Evolutionary conservation across 495 filamentous ascomycete species (phyloP).

Genomic region (Penicillium cataractarum): DNA sequence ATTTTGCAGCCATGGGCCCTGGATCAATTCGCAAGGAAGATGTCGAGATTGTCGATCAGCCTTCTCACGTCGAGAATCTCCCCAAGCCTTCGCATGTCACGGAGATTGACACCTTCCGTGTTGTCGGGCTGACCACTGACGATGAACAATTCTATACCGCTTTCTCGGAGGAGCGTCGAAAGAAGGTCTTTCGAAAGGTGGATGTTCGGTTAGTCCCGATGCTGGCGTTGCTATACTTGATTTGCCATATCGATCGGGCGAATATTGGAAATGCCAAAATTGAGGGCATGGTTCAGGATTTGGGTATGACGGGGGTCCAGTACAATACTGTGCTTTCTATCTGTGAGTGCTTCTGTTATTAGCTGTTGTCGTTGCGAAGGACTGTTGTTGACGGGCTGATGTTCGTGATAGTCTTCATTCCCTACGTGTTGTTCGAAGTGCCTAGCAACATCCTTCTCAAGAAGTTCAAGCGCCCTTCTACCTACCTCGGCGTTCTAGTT

Average conservation of each 20-base stretch:
- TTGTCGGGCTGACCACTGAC: constrained; percentile 16
- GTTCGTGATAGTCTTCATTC: constrained; percentile 57
- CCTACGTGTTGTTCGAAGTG: constrained; percentile 67
- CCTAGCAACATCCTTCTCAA: constrained; percentile 59
- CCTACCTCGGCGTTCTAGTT: constrained; percentile 47
- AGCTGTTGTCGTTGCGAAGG: too few species aligned
- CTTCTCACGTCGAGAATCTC: constrained; percentile 16
- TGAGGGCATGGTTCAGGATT: constrained; percentile 63
- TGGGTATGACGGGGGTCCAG: constrained; percentile 59
- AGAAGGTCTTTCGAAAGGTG: constrained; percentile 14
- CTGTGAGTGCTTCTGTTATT: constrained; percentile 69
- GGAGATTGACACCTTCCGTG: constrained; percentile 16
- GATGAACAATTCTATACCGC: constrained; percentile 13
- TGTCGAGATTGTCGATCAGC: constrained; percentile 15
- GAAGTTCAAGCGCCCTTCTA: constrained; percentile 34
- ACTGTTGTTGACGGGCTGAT: not conserved
- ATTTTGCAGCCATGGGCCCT: constrained; percentile 11
- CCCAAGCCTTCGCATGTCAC: constrained; percentile 15
- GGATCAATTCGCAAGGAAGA: constrained; percentile 14
- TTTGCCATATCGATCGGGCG: constrained; percentile 56
- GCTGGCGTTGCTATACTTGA: constrained; percentile 47
- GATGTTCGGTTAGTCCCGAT: constrained; percentile 37
- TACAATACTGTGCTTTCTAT: constrained; percentile 63
- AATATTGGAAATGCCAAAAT: constrained; percentile 82
- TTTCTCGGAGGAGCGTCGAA: constrained; percentile 12